A percentile compares a stretch with the other conserved stretches of the same genome.
Conservation (phyloP, 148 eudicot species). For the Rhododendron molle region DNA sequence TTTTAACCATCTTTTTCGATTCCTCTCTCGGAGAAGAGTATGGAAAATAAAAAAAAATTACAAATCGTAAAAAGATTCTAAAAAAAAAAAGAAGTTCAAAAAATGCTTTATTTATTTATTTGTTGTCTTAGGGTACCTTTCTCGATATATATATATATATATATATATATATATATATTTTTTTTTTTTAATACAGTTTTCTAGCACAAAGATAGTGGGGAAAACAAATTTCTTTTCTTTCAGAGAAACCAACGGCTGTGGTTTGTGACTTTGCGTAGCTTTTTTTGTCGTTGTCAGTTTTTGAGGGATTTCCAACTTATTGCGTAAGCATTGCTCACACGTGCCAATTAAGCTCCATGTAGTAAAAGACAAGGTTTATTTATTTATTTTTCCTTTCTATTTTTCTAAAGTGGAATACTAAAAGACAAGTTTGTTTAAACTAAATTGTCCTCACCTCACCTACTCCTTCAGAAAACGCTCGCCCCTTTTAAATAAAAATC, state of each 20-base stretch:
- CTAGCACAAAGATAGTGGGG: neutral
- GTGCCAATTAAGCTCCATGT: conserved; percentile 4
- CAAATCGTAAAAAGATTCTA: too few species aligned
- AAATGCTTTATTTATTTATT: neutral
- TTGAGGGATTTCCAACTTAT: neutral
- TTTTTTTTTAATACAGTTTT: neutral
- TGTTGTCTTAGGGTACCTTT: neutral
- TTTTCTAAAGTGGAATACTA: neutral
- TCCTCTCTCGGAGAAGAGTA: neutral
- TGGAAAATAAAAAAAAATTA: too few species aligned
- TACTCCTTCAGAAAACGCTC: neutral
- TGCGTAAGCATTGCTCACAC: neutral
- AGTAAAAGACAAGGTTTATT: neutral
- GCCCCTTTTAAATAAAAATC: neutral
- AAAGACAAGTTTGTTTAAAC: conserved; percentile 14
- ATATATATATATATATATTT: too few species aligned
- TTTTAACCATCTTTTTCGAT: neutral
- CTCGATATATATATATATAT: too few species aligned
- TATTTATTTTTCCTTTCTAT: too few species aligned
- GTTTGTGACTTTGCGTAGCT: neutral
- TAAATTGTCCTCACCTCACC: conserved; percentile 6
- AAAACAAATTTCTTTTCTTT: neutral
- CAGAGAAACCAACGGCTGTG: too few species aligned
- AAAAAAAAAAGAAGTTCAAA: too few species aligned
- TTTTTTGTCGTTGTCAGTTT: neutral